These are phyloP conservation scores for Aspergillus niger DNA, from an alignment of 2,329 filamentous ascomycete species.

Conservation along the genomic window DNA sequence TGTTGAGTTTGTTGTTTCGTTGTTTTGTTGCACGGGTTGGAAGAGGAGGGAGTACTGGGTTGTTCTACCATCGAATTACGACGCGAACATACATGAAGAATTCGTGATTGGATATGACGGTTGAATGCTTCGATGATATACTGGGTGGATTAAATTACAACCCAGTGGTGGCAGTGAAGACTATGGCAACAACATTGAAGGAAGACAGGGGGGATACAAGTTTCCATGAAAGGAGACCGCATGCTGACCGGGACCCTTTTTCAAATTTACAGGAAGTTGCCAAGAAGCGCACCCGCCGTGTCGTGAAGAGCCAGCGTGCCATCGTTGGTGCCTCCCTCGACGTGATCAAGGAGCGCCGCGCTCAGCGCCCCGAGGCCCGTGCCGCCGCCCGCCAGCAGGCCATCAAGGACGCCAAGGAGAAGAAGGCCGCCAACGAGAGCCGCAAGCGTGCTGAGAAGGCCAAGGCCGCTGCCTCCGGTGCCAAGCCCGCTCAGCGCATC, in stretches of 20 bases:
- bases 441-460: slow-evolving; percentile 99
- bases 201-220: neutral
- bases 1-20: slow-evolving; percentile 26
- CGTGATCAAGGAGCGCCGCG: slow-evolving; percentile 98
- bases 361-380: slow-evolving; percentile 92
- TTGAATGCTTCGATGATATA: neutral
- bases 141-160: neutral
- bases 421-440: slow-evolving; percentile 84
- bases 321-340: slow-evolving; percentile 99
- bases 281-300: slow-evolving; percentile 98
- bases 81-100: neutral
- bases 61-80: neutral
- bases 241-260: slow-evolving; percentile 33
- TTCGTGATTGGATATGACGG: neutral
- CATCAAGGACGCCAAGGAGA: slow-evolving; percentile 98
- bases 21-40: slow-evolving; percentile 9
- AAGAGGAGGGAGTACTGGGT: neutral
- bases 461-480: slow-evolving; percentile 74
- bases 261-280: slow-evolving; percentile 78
- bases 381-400: slow-evolving; percentile 83
- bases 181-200: too few relatives aligned
- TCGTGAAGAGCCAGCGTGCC: slow-evolving; percentile 97
- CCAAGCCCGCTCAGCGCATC: slow-evolving; percentile 79
- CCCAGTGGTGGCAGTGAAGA: too few relatives aligned
- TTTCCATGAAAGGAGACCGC: neutral